Evolutionary conservation across 305 asterid species (phyloP), one percentile per base, ranked within the genome.

Genomic region (Solanum chacoense): DNA sequence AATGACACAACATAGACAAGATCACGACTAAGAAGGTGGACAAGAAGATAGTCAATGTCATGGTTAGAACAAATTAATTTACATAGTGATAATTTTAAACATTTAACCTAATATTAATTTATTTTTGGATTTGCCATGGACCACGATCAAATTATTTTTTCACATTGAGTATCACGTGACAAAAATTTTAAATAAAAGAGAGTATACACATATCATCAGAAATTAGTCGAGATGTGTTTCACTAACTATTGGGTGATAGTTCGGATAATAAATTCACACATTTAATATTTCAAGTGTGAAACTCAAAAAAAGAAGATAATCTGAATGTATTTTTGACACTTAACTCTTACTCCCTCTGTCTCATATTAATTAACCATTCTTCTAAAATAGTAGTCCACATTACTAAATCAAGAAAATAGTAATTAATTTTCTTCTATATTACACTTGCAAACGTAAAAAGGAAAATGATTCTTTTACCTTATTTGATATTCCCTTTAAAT

Each of bases 291-390:
- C 11, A 59, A 8, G 6, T 59, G 69, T 59, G 69, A 59, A 59
- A 59, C 1, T 59, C 11, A 59, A 20, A 20, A 59, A 59, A 7
- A 0, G 20, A 1, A 0, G 1, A 59, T 59, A 59, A 20, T 59
- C 0, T 59, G 3, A 8, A 20, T 59, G 3, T 20, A 20, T 59
- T 59, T 59, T 59, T 59, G 26, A 59, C 12, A 59, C 12, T 8
- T 20, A 59, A 59, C 26, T 20, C 0, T 20, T 20, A 59, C 69
- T 59, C 26, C 0, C 2, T 20, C 0, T 20, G 5, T 59, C 26
- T 7, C 63, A 59, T 59, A 59, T 59, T 59, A 8, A 20, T 20
- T 59, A 0, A 59, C 4, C 11, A 59, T 59, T 20, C 0, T 59
- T 59, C 11, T 50, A 16, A 50, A 14, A 3, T 50, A 7, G 1